These are phyloP conservation scores for Apiospora rasikravindrae DNA, from an alignment of 2,329 filamentous ascomycete species.

Conservation along the genomic window DNA sequence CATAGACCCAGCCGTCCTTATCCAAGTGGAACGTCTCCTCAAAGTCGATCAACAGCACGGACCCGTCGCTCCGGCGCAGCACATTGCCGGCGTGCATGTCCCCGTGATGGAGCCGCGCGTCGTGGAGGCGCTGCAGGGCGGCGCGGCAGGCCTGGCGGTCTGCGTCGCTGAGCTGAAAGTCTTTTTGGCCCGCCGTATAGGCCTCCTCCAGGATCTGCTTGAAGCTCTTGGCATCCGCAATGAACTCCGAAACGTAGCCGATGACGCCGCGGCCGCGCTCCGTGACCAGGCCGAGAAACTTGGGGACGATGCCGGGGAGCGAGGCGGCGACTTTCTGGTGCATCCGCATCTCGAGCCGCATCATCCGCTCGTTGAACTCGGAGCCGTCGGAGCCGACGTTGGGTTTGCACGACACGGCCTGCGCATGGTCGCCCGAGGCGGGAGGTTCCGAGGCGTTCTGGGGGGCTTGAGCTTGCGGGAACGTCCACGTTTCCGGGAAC, in stretches of 20 bases:
- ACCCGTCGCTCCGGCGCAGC: not conserved
- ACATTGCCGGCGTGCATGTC: not conserved
- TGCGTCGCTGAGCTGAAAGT: not conserved
- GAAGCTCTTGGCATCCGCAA: conserved; percentile 4
- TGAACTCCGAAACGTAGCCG: conserved; percentile 13
- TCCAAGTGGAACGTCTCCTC: not conserved
- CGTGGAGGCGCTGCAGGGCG: not conserved
- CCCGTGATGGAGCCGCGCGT: not conserved
- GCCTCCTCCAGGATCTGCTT: not conserved
- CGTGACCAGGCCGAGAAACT: conserved; percentile 11
- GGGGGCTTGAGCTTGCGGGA: not conserved
- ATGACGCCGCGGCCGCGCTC: conserved; percentile 21
- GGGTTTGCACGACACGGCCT: not conserved
- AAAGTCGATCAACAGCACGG: conserved; percentile 10
- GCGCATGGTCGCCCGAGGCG: not conserved
- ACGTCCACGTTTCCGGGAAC: not conserved
- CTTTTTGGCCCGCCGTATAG: not conserved
- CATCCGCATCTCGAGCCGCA: not conserved
- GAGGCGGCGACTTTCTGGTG: not conserved
- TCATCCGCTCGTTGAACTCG: not conserved
- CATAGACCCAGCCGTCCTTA: not conserved
- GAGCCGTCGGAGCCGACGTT: not conserved
- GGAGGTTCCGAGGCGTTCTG: not conserved
- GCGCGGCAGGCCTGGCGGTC: not conserved
- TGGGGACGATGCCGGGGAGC: not conserved